phyloP scores from a whole-genome alignment of 345 rosid genomes.

The Hibiscus syriacus region DNA sequence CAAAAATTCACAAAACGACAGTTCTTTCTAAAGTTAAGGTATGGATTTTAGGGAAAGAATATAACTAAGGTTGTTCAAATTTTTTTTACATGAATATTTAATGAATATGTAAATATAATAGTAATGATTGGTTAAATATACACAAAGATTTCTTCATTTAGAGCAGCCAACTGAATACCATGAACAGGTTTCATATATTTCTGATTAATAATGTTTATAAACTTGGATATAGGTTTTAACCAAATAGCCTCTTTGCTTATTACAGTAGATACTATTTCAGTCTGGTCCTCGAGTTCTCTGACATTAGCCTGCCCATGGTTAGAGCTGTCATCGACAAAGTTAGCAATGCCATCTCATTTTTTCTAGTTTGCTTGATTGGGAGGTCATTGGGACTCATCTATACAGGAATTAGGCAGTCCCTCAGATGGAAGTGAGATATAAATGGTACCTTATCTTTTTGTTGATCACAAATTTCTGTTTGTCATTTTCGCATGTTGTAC shows the following conservation, averaged over 20 bases:
- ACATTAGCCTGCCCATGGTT: constrained; percentile 68
- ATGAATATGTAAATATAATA: too few species aligned
- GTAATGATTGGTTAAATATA: too few species aligned
- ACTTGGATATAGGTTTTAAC: constrained; percentile 7
- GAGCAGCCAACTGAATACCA: too few species aligned
- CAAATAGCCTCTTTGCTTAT: not conserved
- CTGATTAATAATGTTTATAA: not conserved
- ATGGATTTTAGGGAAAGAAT: not conserved
- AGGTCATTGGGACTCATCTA: constrained; percentile 82
- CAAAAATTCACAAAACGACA: not conserved
- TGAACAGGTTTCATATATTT: constrained; percentile 1
- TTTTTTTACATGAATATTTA: not conserved
- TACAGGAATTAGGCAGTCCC: constrained; percentile 88
- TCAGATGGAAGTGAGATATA: constrained; percentile 67
- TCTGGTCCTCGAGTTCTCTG: constrained; percentile 74
- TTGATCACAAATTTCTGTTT: constrained; percentile 6
- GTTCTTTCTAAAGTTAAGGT: not conserved
- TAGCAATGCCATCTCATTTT: constrained; percentile 75
- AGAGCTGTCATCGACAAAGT: constrained; percentile 57
- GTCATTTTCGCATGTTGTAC: constrained; percentile 6
- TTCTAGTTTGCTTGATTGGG: constrained; percentile 79
- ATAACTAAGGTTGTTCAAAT: not conserved
- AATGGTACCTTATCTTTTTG: constrained; percentile 13
- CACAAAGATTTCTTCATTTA: too few species aligned
- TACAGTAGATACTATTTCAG: constrained; percentile 89